A percentile compares a stretch with the other conserved stretches of the same genome.
phyloP scores from a whole-genome alignment of 306 rosid species.

The Cucumis cinereus region DNA sequence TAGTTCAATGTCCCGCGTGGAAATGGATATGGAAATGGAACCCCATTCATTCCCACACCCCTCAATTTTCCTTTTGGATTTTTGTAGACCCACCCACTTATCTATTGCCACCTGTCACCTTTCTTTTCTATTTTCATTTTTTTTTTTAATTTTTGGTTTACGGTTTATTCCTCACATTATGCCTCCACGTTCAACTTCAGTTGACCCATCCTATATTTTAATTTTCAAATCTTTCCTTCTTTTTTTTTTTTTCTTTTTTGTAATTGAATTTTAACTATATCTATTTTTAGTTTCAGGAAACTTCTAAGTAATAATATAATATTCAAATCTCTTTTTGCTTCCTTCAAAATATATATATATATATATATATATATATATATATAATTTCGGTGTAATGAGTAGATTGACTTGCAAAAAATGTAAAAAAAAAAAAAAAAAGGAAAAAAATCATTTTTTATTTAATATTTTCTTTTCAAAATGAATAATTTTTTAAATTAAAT shows the following conservation, averaged over 20 bases:
- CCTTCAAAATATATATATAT: background rate
- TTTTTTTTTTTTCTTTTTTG: background rate
- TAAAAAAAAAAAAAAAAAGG: too few relatives aligned
- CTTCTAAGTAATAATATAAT: too few relatives aligned
- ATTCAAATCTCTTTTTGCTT: background rate
- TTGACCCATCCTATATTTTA: background rate
- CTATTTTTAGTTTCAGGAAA: background rate
- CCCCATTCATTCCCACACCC: background rate
- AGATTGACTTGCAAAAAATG: too few relatives aligned
- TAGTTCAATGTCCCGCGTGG: background rate
- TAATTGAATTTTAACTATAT: background rate
- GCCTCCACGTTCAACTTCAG: background rate
- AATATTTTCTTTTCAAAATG: too few relatives aligned
- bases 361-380: too few relatives aligned
- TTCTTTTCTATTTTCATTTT: background rate
- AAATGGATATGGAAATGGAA: background rate
- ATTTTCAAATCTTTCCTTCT: background rate
- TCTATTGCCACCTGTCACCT: background rate
- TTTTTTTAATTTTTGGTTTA: background rate
- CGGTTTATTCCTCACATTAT: slow-evolving; percentile 1
- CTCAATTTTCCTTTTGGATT: background rate
- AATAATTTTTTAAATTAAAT: too few relatives aligned
- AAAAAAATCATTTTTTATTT: too few relatives aligned
- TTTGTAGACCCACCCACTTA: background rate
- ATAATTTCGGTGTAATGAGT: too few relatives aligned